A percentile compares a stretch with the other conserved stretches of the same genome.
Evolutionary conservation across 805 yeast species (phyloP).

Genomic region (Zygosaccharomyces rouxii): DNA sequence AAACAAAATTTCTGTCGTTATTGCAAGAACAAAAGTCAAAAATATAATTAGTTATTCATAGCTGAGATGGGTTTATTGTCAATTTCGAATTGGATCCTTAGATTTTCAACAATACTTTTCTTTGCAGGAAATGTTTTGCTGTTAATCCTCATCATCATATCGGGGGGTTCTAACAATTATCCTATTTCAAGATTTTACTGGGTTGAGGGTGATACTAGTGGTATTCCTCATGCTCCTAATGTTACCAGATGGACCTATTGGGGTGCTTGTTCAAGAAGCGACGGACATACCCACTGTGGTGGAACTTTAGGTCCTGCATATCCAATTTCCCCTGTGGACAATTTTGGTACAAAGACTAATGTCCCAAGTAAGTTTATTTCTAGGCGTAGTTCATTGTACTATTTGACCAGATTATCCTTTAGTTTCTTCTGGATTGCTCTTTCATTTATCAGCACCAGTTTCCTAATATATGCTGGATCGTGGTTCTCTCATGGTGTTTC

Average conservation of each 20-base stretch:
- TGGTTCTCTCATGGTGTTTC: slow-evolving; percentile 53
- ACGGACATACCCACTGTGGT: slow-evolving; percentile 21
- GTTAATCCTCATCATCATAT: slow-evolving; percentile 54
- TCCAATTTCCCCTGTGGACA: slow-evolving; percentile 72
- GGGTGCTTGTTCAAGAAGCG: slow-evolving; percentile 53
- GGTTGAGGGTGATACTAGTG: slow-evolving; percentile 64
- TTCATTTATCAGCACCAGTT: slow-evolving; percentile 58
- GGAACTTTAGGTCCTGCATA: slow-evolving; percentile 53
- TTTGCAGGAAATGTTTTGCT: slow-evolving; percentile 43
- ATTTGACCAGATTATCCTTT: slow-evolving; percentile 62
- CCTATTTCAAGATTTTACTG: slow-evolving; percentile 67
- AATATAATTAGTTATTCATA: background rate
- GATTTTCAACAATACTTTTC: slow-evolving; percentile 26
- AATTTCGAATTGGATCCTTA: slow-evolving; percentile 7
- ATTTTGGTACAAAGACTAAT: slow-evolving; percentile 50
- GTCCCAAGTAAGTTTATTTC: slow-evolving; percentile 52
- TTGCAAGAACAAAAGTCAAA: background rate
- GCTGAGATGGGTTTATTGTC: background rate
- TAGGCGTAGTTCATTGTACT: slow-evolving; percentile 56
- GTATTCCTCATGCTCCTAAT: slow-evolving; percentile 45
- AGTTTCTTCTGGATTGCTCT: slow-evolving; percentile 57
- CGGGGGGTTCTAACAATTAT: slow-evolving; percentile 55
- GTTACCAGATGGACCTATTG: slow-evolving; percentile 77
- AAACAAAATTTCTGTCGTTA: too few relatives aligned
- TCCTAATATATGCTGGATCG: slow-evolving; percentile 51